These are phyloP conservation scores for Aspergillus funiculosus DNA, from an alignment of 495 filamentous ascomycete genomes.

Conservation along the genomic window DNA sequence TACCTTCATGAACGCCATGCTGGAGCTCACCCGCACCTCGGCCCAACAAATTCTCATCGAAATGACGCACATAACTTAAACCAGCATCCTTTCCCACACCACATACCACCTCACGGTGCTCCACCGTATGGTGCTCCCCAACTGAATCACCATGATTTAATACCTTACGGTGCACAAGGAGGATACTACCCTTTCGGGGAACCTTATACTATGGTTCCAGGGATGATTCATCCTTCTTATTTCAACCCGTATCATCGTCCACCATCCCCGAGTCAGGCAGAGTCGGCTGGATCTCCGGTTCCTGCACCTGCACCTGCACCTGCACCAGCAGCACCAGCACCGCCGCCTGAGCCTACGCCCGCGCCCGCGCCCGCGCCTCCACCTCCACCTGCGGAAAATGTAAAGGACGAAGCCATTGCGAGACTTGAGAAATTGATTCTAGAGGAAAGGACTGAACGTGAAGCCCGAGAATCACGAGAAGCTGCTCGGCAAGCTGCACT, in stretches of 20 bases:
- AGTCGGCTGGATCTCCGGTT: slow-evolving; percentile 22
- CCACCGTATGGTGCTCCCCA: slow-evolving; percentile 35
- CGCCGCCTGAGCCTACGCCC: slow-evolving; percentile 7
- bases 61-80: slow-evolving; percentile 26
- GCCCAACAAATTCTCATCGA: slow-evolving; percentile 24
- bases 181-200: slow-evolving; percentile 41
- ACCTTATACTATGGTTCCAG: slow-evolving; percentile 36
- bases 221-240: slow-evolving; percentile 38
- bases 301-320: slow-evolving; percentile 10
- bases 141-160: slow-evolving; percentile 41
- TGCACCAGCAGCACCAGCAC: slow-evolving; percentile 15
- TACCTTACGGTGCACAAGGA: slow-evolving; percentile 41
- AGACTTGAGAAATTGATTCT: slow-evolving; percentile 48
- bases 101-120: slow-evolving; percentile 26
- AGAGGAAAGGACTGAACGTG: slow-evolving; percentile 42
- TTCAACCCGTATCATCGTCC: slow-evolving; percentile 33
- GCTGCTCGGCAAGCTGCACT: slow-evolving; percentile 33
- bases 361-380: neutral
- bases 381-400: slow-evolving; percentile 24
- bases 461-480: slow-evolving; percentile 41
- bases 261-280: slow-evolving; percentile 32
- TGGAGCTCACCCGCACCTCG: slow-evolving; percentile 27
- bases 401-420: slow-evolving; percentile 49
- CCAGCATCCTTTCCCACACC: slow-evolving; percentile 30
- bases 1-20: slow-evolving; percentile 32